Evolutionary conservation across 345 rosid species (phyloP).

Genomic region (Populus alba): DNA sequence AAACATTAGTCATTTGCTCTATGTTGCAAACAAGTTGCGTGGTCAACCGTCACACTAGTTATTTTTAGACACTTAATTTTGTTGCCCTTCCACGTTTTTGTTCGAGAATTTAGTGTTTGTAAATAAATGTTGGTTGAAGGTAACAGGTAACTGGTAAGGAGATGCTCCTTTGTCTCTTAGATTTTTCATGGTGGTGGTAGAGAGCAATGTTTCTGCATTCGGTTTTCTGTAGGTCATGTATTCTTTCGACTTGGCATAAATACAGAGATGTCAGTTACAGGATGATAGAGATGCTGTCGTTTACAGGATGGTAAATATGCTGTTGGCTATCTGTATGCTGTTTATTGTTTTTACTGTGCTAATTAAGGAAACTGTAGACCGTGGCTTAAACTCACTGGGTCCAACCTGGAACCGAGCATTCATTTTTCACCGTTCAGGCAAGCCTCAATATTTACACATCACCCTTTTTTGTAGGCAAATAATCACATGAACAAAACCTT

Average conservation of each 20-base stretch:
- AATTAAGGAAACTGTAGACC: background rate
- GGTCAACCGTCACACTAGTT: slow-evolving; percentile 32
- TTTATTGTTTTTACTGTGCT: background rate
- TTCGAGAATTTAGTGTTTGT: slow-evolving; percentile 12
- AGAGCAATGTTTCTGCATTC: background rate
- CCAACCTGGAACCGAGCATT: background rate
- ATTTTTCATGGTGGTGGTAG: background rate
- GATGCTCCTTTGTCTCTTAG: background rate
- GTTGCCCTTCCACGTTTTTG: background rate
- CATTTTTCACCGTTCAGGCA: too few species aligned
- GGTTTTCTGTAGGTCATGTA: background rate
- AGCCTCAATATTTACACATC: too few species aligned
- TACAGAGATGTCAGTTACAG: background rate
- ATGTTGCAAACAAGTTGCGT: slow-evolving; percentile 88
- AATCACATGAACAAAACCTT: too few species aligned
- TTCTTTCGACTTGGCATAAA: background rate
- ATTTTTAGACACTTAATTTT: background rate
- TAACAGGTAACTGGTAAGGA: slow-evolving; percentile 13
- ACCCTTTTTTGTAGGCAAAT: too few species aligned
- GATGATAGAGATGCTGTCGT: background rate
- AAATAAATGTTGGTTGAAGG: slow-evolving; percentile 28
- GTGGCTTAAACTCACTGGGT: background rate
- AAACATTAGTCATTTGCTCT: slow-evolving; percentile 78
- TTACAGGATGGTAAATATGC: background rate
- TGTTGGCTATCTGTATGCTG: background rate